These are phyloP conservation scores for Pestalotiopsis sp. DNA, from an alignment of 2,329 filamentous ascomycete genomes.

Conservation along the genomic window DNA sequence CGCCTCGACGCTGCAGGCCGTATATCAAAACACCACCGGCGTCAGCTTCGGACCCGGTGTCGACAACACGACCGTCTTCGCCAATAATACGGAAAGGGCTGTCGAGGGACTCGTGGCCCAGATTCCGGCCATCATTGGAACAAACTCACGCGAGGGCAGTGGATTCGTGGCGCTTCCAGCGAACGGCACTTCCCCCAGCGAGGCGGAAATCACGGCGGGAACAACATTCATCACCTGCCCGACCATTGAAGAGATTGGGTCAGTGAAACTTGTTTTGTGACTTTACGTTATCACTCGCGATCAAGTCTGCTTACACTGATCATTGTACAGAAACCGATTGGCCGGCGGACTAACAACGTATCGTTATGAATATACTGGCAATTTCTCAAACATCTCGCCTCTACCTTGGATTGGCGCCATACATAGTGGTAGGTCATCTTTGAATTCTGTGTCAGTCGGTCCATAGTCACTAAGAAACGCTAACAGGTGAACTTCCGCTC, in stretches of 20 bases:
- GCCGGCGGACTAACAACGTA: constrained; percentile 27
- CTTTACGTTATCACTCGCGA: background rate
- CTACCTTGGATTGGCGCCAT: constrained; percentile 34
- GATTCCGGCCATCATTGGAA: constrained; percentile 26
- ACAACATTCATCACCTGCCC: constrained; percentile 14
- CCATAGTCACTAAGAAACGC: background rate
- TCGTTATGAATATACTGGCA: constrained; percentile 38
- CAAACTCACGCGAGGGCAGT: constrained; percentile 27
- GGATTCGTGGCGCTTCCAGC: constrained; percentile 21
- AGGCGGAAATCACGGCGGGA: background rate
- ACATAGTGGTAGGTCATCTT: constrained; percentile 24
- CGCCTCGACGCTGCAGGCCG: constrained; percentile 17
- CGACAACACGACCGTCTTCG: constrained; percentile 16
- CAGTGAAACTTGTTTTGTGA: background rate
- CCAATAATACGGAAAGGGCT: constrained; percentile 14
- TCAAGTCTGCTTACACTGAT: background rate
- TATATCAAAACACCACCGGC: constrained; percentile 10
- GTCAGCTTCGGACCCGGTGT: constrained; percentile 10
- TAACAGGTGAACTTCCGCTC: constrained; percentile 30
- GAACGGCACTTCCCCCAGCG: constrained; percentile 15
- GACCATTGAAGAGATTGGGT: constrained; percentile 10
- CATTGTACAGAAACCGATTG: background rate
- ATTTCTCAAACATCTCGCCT: constrained; percentile 37
- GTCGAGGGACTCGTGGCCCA: constrained; percentile 15
- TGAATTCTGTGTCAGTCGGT: background rate